Conservation (phyloP, 179 eudicot genomes). For the Corrigiola litoralis region DNA sequence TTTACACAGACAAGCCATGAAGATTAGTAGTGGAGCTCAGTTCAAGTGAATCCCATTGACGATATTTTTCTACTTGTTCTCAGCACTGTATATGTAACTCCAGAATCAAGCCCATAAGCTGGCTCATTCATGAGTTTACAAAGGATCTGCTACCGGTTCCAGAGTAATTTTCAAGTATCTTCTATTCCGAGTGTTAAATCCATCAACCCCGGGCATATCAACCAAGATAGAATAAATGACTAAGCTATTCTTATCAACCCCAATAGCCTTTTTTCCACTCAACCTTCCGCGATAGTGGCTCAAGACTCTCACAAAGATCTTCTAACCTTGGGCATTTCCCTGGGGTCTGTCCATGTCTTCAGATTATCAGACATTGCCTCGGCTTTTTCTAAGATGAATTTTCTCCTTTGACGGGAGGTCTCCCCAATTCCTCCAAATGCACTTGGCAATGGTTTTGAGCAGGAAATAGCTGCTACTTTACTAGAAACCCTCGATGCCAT, state of each 20-base stretch:
- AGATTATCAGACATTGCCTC: slow-evolving; percentile 41
- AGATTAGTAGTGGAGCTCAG: no score
- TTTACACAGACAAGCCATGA: no score
- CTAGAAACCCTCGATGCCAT: slow-evolving; percentile 30
- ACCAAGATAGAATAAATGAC: background rate
- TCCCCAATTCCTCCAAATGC: slow-evolving; percentile 25
- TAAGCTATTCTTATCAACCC: background rate
- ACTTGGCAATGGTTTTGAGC: slow-evolving; percentile 38
- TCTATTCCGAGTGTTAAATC: background rate
- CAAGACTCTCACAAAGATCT: slow-evolving; percentile 7
- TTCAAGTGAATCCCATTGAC: no score
- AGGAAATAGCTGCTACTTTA: slow-evolving; percentile 37
- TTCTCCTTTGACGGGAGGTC: slow-evolving; percentile 32
- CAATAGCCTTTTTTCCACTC: background rate
- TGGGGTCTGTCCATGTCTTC: slow-evolving; percentile 35
- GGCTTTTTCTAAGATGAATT: slow-evolving; percentile 42
- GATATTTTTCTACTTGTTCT: no score
- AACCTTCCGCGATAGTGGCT: background rate
- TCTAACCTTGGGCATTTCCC: slow-evolving; percentile 30
- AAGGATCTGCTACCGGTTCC: no score
- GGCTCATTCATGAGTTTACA: no score
- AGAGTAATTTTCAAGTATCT: background rate
- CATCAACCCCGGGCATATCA: background rate
- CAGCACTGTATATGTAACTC: no score
- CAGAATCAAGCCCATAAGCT: no score